Conservation (phyloP, 306 rosid species). For the Rubus idaeus region DNA sequence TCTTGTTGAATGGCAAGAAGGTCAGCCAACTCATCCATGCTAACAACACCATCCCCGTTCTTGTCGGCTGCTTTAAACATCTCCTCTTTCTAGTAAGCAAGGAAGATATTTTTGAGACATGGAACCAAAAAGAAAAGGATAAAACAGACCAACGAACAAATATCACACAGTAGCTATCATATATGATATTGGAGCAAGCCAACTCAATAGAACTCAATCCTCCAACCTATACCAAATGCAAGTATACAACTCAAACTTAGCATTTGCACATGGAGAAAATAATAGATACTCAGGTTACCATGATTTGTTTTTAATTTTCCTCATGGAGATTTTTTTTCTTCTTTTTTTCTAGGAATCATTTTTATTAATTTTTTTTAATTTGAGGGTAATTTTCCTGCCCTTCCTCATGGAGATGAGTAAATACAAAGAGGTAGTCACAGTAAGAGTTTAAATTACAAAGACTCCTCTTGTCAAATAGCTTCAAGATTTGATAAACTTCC, state of each 20-base stretch:
- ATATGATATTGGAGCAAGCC: slow-evolving; percentile 16
- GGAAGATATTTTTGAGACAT: slow-evolving; percentile 32
- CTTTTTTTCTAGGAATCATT: neutral
- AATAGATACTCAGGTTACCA: neutral
- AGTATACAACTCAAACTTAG: slow-evolving; percentile 1
- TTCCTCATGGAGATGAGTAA: neutral
- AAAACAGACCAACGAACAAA: slow-evolving; percentile 16
- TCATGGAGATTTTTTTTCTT: neutral
- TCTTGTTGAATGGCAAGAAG: slow-evolving; percentile 90
- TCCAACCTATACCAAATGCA: neutral
- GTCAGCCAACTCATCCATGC: slow-evolving; percentile 89
- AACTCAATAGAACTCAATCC: slow-evolving; percentile 20
- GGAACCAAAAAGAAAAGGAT: neutral
- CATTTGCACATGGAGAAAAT: slow-evolving; percentile 24
- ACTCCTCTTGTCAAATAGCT: neutral
- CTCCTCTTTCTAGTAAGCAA: slow-evolving; percentile 78
- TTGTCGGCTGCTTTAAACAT: slow-evolving; percentile 87
- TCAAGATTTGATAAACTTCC: neutral
- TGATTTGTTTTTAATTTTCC: neutral
- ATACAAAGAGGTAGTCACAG: neutral
- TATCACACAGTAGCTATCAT: slow-evolving; percentile 10
- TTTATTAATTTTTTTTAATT: neutral
- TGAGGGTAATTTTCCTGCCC: neutral
- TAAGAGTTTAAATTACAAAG: neutral
- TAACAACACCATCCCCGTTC: slow-evolving; percentile 81